Conservation (phyloP, 208 protist species). For the Balamuthia mandrillaris region DNA sequence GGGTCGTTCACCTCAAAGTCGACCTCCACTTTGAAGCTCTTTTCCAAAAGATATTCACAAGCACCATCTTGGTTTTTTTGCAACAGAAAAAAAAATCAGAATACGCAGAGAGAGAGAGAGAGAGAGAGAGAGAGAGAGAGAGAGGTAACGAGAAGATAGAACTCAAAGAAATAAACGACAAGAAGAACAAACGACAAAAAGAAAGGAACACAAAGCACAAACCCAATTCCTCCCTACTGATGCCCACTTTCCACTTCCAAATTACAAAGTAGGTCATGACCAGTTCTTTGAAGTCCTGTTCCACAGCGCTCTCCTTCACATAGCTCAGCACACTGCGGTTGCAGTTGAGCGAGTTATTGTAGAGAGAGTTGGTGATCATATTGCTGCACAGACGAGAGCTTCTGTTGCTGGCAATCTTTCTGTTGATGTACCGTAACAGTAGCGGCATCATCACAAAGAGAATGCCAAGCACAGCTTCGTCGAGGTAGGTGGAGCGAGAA, state of each 20-base stretch:
- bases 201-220: no score
- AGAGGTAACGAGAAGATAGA: no score
- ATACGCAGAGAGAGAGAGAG: no score
- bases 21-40: slow-evolving; percentile 28
- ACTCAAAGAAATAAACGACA: no score
- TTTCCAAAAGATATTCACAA: no score
- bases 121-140: no score
- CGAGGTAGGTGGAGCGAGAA: slow-evolving; percentile 20
- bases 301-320: slow-evolving; percentile 3
- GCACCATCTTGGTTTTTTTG: no score
- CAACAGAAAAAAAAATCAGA: no score
- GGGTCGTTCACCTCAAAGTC: slow-evolving; percentile 33
- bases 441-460: not conserved
- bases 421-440: slow-evolving; percentile 7
- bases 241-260: slow-evolving; percentile 7
- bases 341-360: slow-evolving; percentile 29
- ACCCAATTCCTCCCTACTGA: not conserved
- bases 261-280: slow-evolving; percentile 24
- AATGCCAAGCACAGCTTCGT: slow-evolving; percentile 24
- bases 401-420: not conserved
- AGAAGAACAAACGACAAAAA: no score
- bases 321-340: slow-evolving; percentile 35
- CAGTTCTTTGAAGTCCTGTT: slow-evolving; percentile 27
- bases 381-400: not conserved
- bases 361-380: not conserved